Evolutionary conservation across 345 rosid species (phyloP).

Genomic region (Barbarea vulgaris): DNA sequence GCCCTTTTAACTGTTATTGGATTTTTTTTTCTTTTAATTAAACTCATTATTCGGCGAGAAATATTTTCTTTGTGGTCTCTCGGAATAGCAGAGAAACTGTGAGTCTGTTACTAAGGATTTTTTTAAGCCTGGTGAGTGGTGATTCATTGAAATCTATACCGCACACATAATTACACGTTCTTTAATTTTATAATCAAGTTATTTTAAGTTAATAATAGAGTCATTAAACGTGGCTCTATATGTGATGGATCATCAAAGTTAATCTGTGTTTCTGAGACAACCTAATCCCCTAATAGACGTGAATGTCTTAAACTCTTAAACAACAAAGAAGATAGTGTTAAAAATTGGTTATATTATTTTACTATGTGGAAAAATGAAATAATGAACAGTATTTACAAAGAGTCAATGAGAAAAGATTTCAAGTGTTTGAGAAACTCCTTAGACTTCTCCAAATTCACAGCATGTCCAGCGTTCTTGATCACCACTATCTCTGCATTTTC

Average conservation of each 20-base stretch:
- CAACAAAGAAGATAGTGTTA: neutral
- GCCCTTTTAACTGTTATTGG: neutral
- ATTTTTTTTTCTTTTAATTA: neutral
- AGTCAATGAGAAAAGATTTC: constrained; percentile 44
- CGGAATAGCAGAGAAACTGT: neutral
- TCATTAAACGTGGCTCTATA: neutral
- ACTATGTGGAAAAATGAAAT: neutral
- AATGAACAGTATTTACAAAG: neutral
- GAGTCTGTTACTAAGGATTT: neutral
- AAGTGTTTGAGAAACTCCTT: constrained; percentile 52
- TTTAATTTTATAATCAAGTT: neutral
- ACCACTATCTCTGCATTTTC: constrained; percentile 61
- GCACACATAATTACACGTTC: neutral
- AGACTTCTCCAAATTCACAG: constrained; percentile 58
- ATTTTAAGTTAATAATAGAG: neutral
- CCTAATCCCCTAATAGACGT: neutral
- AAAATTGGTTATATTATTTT: neutral
- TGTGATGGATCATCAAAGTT: neutral
- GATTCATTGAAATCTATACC: neutral
- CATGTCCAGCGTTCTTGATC: constrained; percentile 69
- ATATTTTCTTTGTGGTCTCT: neutral
- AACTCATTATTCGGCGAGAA: neutral
- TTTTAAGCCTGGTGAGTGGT: neutral
- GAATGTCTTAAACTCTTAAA: neutral
- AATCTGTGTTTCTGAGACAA: neutral